Conservation (phyloP, 1,284 basidiomycete genomes). For the Meripilus lineatus region DNA sequence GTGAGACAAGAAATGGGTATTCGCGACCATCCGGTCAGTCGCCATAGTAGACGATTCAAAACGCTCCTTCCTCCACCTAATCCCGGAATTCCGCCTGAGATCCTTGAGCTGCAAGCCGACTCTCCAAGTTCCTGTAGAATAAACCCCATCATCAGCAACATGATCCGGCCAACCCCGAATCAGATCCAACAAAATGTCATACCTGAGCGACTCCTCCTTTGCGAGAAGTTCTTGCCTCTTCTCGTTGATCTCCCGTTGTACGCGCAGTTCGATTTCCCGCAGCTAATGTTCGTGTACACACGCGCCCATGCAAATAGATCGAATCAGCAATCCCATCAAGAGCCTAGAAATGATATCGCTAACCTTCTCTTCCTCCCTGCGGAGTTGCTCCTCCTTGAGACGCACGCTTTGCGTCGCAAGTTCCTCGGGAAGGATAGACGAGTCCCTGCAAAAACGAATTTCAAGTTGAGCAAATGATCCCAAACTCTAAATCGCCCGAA, state of each 20-base stretch:
- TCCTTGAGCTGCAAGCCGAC: constrained; percentile 83
- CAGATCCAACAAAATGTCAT: constrained; percentile 3
- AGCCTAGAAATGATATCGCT: constrained; percentile 10
- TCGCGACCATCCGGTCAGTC: no score
- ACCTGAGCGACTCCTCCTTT: constrained; percentile 89
- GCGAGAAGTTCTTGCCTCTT: constrained; percentile 95
- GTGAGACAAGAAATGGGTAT: no score
- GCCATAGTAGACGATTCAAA: constrained; percentile 8
- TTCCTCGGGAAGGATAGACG: constrained; percentile 91
- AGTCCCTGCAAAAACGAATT: constrained; percentile 48
- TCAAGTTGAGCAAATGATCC: background rate
- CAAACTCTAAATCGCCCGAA: background rate
- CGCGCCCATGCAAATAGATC: background rate
- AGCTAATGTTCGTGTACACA: constrained; percentile 43
- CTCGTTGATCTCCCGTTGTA: constrained; percentile 98
- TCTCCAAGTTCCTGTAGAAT: constrained; percentile 74
- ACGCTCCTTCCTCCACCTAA: constrained; percentile 20
- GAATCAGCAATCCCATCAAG: no score
- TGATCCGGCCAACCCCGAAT: constrained; percentile 2
- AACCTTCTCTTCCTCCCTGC: constrained; percentile 94
- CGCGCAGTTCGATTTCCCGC: constrained; percentile 97
- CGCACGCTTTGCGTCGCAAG: constrained; percentile 95
- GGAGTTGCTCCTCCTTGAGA: constrained; percentile 98
- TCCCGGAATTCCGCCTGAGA: constrained; percentile 33
- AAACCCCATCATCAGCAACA: constrained; percentile 11